Conservation (phyloP, 768 basidiomycete genomes). For the Austroboletus festivus region DNA sequence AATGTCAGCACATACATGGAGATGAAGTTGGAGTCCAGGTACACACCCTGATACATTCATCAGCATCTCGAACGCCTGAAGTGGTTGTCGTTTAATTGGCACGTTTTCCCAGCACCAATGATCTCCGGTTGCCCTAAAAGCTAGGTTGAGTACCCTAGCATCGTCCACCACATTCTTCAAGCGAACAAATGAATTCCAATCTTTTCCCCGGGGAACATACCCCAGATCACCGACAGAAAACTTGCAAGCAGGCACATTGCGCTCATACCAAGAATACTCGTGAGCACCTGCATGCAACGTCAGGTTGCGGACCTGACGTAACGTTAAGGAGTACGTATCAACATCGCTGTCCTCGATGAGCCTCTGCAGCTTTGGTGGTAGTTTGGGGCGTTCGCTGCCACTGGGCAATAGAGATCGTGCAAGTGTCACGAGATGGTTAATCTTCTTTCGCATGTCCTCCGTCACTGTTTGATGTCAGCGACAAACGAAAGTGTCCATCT, state of each 20-base stretch:
- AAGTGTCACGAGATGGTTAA: slow-evolving; percentile 41
- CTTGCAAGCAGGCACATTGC: slow-evolving; percentile 38
- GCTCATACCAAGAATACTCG: slow-evolving; percentile 41
- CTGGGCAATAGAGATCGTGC: slow-evolving; percentile 39
- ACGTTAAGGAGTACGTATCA: slow-evolving; percentile 26
- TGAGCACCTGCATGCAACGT: slow-evolving; percentile 35
- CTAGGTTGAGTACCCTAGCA: slow-evolving; percentile 19
- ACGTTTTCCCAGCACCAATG: slow-evolving; percentile 40
- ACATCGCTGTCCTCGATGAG: slow-evolving; percentile 35
- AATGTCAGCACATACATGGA: neutral
- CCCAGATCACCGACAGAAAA: slow-evolving; percentile 45
- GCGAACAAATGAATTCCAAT: slow-evolving; percentile 38
- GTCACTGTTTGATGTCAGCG: slow-evolving; percentile 21
- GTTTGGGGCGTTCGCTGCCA: slow-evolving; percentile 28
- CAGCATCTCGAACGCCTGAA: slow-evolving; percentile 37
- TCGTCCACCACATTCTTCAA: slow-evolving; percentile 40
- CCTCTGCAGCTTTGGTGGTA: slow-evolving; percentile 31
- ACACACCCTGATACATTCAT: slow-evolving; percentile 32
- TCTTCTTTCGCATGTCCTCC: slow-evolving; percentile 36
- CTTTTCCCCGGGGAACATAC: slow-evolving; percentile 36
- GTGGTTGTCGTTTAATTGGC: slow-evolving; percentile 24
- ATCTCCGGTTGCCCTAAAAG: slow-evolving; percentile 24
- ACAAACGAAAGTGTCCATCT: neutral
- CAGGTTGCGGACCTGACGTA: slow-evolving; percentile 38
- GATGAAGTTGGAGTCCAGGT: neutral